Evolutionary conservation across 768 basidiomycete genomes (phyloP), one percentile per base, ranked within the genome.

Genomic region (Boletus fagicola): DNA sequence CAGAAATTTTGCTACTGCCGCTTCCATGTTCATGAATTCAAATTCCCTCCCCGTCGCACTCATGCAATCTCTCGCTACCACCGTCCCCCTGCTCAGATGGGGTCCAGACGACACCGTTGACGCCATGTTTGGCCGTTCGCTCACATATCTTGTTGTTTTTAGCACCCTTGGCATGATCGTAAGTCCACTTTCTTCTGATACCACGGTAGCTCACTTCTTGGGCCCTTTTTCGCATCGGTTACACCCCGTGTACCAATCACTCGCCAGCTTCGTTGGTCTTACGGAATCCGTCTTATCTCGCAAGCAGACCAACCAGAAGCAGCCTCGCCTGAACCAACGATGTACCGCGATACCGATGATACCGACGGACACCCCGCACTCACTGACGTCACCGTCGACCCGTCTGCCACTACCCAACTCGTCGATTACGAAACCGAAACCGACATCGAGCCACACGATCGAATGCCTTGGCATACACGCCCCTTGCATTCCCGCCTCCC

Each of bases 141-240:
- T 96, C 54, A 90, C 89, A 0, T 95, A 96, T 67, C 81, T 96
- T 45, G 92, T 97, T 8, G 78, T 98, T 22, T 95, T 95, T 71
- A 94, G 91, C 57, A 97, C 95, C 0, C 80, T 98, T 33, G 97
- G 97, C 44, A 96, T 96, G 94, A 85, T 98, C 66, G 91, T 94
- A 66, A 64, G 88, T 80, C 31, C 20, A 28, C 33, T 12, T 52
- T 35, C 22, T 43, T n/a, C 24, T 31, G 35, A 42, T 36, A 3
- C 40, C 38, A 5, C 22, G 12, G 13, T 9, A 0, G 12, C 22
- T 13, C 5, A 16, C 45, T 48, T 40, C 49, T 48, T 6, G 16
- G 22, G 13, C 3, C 2, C n/a, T 42, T 36, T 10, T 11, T 12
- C 11, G 11, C 2, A 24, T 26, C 18, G 18, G 4, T 49, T 22